Evolutionary conservation across 1,139 yeast species (phyloP).

Genomic region (Kodamaea alishanica): DNA sequence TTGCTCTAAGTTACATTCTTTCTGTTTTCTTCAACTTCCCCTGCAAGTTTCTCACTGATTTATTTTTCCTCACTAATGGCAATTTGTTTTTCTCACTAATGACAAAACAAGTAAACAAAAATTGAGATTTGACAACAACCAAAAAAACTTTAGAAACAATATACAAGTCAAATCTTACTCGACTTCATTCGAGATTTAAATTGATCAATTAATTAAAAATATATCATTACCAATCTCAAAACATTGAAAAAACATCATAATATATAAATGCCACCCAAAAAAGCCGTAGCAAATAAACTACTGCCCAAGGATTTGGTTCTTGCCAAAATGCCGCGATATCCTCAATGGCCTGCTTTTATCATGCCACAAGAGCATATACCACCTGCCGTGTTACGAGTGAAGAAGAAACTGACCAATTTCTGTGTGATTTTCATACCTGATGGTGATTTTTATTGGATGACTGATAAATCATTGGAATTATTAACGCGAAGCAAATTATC

Average conservation of each 20-base stretch:
- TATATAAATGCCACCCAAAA: slow-evolving; percentile 27
- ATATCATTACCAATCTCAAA: no score
- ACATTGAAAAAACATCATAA: not conserved
- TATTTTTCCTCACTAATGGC: no score
- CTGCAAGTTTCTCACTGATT: no score
- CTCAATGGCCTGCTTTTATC: slow-evolving; percentile 50
- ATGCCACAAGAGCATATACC: slow-evolving; percentile 43
- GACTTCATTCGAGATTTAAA: no score
- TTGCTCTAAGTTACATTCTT: no score
- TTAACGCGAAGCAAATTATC: slow-evolving; percentile 30
- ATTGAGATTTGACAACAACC: no score
- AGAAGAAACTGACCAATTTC: slow-evolving; percentile 36
- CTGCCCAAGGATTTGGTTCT: slow-evolving; percentile 38
- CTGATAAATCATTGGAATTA: slow-evolving; percentile 35
- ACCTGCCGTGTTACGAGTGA: slow-evolving; percentile 32
- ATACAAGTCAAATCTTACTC: no score
- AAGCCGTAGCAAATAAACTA: slow-evolving; percentile 17
- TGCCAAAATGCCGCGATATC: slow-evolving; percentile 48
- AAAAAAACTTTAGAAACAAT: no score
- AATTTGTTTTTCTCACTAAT: no score
- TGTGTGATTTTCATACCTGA: slow-evolving; percentile 50
- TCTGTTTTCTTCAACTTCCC: no score
- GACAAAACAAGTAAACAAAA: no score
- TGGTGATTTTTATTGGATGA: slow-evolving; percentile 48
- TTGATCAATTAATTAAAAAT: no score